A percentile compares a stretch with the other conserved stretches of the same genome.
phyloP scores from a whole-genome alignment of 129 eudicot species.

The Pittosporum tobira region DNA sequence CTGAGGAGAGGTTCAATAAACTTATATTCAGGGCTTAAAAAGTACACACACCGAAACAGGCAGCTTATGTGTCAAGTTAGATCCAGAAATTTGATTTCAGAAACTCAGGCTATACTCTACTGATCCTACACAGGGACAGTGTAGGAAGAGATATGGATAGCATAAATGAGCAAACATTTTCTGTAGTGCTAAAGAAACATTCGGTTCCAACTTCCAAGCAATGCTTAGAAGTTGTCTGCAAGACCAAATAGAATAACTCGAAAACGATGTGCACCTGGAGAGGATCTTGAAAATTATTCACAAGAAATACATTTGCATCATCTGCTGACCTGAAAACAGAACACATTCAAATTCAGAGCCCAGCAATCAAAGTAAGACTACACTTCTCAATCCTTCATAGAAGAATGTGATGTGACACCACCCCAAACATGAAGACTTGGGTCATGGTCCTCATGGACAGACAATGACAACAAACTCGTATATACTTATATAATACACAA shows the following conservation, averaged over 20 bases:
- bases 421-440: too few species aligned
- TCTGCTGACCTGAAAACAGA: slow-evolving; percentile 71
- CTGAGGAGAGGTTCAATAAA: not conserved
- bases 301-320: slow-evolving; percentile 90
- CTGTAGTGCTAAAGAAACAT: not conserved
- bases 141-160: not conserved
- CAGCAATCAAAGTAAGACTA: not conserved
- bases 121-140: not conserved
- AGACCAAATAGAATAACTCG: not conserved
- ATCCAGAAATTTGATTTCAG: not conserved
- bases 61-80: not conserved
- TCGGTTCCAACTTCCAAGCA: not conserved
- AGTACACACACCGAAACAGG: not conserved
- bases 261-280: slow-evolving; percentile 57
- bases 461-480: too few species aligned
- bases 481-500: too few species aligned
- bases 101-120: not conserved
- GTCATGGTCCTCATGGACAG: too few species aligned
- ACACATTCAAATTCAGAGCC: slow-evolving; percentile 1
- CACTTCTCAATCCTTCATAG: too few species aligned
- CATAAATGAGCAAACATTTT: not conserved
- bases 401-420: too few species aligned
- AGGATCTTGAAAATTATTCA: slow-evolving; percentile 92
- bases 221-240: not conserved
- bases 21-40: not conserved